Conservation (phyloP, 75 land plant genomes). For the Pinus tabuliformis region DNA sequence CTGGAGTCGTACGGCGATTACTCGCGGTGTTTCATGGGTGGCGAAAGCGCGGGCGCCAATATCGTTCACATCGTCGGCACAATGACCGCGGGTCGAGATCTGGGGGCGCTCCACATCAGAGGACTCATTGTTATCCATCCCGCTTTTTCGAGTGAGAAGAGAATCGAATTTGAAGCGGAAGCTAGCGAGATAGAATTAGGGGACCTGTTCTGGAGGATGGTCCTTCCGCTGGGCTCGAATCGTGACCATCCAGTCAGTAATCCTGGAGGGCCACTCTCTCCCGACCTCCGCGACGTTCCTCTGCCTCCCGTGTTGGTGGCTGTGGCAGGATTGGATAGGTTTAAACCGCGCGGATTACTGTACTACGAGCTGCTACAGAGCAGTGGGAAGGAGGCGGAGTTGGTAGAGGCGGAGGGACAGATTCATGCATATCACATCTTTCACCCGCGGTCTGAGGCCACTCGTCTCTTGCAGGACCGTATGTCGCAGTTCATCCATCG, state of each 20-base stretch:
- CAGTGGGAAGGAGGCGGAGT: slow-evolving; percentile 14
- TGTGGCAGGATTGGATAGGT: slow-evolving; percentile 19
- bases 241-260: slow-evolving; percentile 20
- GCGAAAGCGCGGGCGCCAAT: no score
- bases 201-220: slow-evolving; percentile 16
- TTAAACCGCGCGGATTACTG: slow-evolving; percentile 25
- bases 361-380: slow-evolving; percentile 20
- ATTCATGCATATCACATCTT: background rate
- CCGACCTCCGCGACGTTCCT: background rate
- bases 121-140: no score
- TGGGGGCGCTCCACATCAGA: no score
- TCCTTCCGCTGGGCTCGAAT: slow-evolving; percentile 18
- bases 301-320: slow-evolving; percentile 27
- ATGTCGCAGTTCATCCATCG: slow-evolving; percentile 3
- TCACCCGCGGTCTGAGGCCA: background rate
- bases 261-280: slow-evolving; percentile 4
- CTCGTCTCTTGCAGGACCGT: background rate
- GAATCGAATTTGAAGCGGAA: slow-evolving; percentile 6
- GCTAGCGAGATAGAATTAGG: background rate
- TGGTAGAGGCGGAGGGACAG: background rate
- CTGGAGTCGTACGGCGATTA: no score
- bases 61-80: no score
- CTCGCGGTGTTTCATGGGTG: no score
- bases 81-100: no score
- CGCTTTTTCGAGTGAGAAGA: background rate